Percentiles rank a stretch among this genome's conserved stretches.
Conservation (phyloP, 176 grass and related monocot genomes). For the Pontederia paniculata region DNA sequence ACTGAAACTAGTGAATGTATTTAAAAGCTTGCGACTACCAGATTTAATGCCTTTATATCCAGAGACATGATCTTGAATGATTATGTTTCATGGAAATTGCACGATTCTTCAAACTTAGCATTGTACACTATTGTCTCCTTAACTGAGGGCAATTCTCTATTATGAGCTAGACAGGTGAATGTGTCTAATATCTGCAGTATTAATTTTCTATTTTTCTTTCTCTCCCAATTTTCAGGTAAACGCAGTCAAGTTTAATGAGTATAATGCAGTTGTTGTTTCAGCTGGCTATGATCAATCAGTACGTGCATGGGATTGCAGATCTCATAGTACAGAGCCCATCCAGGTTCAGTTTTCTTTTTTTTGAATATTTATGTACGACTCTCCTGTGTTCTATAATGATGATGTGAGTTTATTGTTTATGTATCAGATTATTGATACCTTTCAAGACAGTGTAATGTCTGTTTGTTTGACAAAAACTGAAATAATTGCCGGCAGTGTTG, state of each 20-base stretch:
- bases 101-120: too few species aligned
- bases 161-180: not conserved
- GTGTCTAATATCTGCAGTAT: not conserved
- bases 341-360: constrained; percentile 41
- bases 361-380: not conserved
- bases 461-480: constrained; percentile 70
- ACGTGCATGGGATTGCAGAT: constrained; percentile 83
- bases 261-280: constrained; percentile 65
- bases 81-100: too few species aligned
- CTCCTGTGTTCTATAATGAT: not conserved
- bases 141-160: too few species aligned
- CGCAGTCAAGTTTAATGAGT: constrained; percentile 91
- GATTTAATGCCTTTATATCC: too few species aligned
- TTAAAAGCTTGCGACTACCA: too few species aligned
- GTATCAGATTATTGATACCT: constrained; percentile 72
- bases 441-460: constrained; percentile 98
- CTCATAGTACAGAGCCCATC: constrained; percentile 82
- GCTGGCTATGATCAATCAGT: constrained; percentile 83
- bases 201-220: not conserved
- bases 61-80: too few species aligned
- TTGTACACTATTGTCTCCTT: too few species aligned
- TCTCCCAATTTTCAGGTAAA: constrained; percentile 44
- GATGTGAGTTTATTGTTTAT: constrained; percentile 9
- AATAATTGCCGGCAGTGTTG: constrained; percentile 97
- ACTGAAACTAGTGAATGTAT: too few species aligned